Percentiles rank a stretch among this genome's conserved stretches.
Evolutionary conservation across 1,139 yeast species (phyloP).

Genomic region (Yamadazyma friedrichii): DNA sequence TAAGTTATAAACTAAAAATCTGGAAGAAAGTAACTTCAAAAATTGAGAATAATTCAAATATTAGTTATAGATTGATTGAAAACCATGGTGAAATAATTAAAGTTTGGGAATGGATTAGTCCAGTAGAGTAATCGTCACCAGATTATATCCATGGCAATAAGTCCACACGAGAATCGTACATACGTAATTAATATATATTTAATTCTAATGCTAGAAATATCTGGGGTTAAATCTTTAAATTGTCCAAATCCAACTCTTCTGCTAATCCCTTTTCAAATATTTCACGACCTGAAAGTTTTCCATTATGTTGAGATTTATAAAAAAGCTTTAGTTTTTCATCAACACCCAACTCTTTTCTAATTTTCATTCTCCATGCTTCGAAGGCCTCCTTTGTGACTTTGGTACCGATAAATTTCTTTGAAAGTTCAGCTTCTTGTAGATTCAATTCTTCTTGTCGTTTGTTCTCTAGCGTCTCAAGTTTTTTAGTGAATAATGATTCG

Average conservation of each 20-base stretch:
- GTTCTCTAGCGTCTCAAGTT: constrained; percentile 55
- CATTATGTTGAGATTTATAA: constrained; percentile 59
- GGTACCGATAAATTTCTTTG: constrained; percentile 79
- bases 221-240: constrained; percentile 5
- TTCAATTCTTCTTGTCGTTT: constrained; percentile 56
- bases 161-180: constrained; percentile 16
- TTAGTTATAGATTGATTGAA: constrained; percentile 61
- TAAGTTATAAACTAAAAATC: constrained; percentile 43
- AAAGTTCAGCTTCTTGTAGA: constrained; percentile 62
- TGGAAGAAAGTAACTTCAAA: constrained; percentile 65
- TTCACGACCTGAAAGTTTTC: constrained; percentile 82
- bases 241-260: constrained; percentile 18
- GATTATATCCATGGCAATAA: background rate
- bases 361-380: constrained; percentile 63
- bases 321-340: constrained; percentile 52
- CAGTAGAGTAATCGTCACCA: background rate
- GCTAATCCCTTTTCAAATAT: constrained; percentile 89
- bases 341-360: constrained; percentile 58
- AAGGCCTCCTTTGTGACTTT: constrained; percentile 75
- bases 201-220: background rate
- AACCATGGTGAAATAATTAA: constrained; percentile 83
- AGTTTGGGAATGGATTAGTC: constrained; percentile 86
- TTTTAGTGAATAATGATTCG: constrained; percentile 60
- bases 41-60: constrained; percentile 67
- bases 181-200: constrained; percentile 10